Percentiles rank a stretch among this genome's conserved stretches.
phyloP scores from a whole-genome alignment of 306 rosid species.

The Trifolium subterraneum region DNA sequence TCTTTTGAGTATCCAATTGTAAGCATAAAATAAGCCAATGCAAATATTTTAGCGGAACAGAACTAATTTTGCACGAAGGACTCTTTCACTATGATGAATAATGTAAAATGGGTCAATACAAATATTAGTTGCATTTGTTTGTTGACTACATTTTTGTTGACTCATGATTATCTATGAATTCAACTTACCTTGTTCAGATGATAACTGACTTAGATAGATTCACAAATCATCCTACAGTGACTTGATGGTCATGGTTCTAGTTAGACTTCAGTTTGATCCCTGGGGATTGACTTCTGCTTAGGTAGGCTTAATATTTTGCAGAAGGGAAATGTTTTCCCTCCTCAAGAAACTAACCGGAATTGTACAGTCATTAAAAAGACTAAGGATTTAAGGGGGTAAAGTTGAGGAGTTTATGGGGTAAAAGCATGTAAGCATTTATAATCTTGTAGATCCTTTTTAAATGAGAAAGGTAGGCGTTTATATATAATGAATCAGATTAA shows the following conservation, averaged over 20 bases:
- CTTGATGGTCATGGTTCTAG: constrained; percentile 23
- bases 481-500: constrained; percentile 34
- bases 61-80: constrained; percentile 21
- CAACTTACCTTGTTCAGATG: constrained; percentile 22
- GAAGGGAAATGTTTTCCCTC: background rate
- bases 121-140: constrained; percentile 3
- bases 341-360: constrained; percentile 33
- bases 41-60: background rate
- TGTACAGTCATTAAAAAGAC: constrained; percentile 1
- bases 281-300: constrained; percentile 27
- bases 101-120: constrained; percentile 8
- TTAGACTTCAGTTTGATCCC: constrained; percentile 26
- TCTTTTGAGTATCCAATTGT: background rate
- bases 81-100: constrained; percentile 23
- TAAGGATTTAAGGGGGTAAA: constrained; percentile 32
- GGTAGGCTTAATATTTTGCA: constrained; percentile 33
- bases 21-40: constrained; percentile 5
- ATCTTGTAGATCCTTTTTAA: constrained; percentile 22
- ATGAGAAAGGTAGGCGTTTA: constrained; percentile 14
- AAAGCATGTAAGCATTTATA: constrained; percentile 19
- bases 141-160: constrained; percentile 14
- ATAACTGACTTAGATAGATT: constrained; percentile 11
- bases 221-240: constrained; percentile 18
- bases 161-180: constrained; percentile 16
- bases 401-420: constrained; percentile 26